Percentiles rank a stretch among this genome's conserved stretches.
Evolutionary conservation across 1,139 yeast genomes (phyloP).

Genomic region (Sugiyamaella xylanicola): DNA sequence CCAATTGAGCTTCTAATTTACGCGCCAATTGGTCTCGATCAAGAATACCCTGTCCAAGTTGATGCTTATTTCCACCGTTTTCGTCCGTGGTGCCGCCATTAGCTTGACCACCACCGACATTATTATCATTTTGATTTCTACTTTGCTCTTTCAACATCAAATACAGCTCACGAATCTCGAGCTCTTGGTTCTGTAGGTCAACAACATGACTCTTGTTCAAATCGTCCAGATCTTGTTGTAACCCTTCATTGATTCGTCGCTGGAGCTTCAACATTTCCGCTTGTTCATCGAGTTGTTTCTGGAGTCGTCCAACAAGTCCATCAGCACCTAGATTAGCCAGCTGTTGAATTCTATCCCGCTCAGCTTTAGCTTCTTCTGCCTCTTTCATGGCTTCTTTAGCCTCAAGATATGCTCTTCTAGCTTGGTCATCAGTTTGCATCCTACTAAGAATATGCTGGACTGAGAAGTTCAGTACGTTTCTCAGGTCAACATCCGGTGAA

Average conservation of each 20-base stretch:
- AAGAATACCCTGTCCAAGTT: constrained; percentile 34
- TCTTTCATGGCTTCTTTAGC: constrained; percentile 65
- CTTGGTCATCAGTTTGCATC: constrained; percentile 90
- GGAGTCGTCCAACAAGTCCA: constrained; percentile 73
- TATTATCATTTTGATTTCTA: constrained; percentile 30
- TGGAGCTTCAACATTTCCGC: constrained; percentile 67
- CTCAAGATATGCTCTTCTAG: constrained; percentile 74
- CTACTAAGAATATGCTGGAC: constrained; percentile 76
- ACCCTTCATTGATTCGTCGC: constrained; percentile 64
- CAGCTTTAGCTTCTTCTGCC: constrained; percentile 82
- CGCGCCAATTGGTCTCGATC: constrained; percentile 46
- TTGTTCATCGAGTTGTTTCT: constrained; percentile 72
- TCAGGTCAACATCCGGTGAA: constrained; percentile 60
- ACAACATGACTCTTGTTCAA: constrained; percentile 64
- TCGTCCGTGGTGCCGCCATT: constrained; percentile 39
- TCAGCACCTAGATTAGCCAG: constrained; percentile 81
- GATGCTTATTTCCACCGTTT: constrained; percentile 37
- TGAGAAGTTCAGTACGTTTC: constrained; percentile 78
- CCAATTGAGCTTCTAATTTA: constrained; percentile 59
- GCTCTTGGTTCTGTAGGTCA: constrained; percentile 84
- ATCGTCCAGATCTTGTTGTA: constrained; percentile 69
- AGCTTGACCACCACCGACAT: constrained; percentile 38
- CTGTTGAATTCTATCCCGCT: constrained; percentile 73
- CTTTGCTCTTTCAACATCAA: constrained; percentile 57
- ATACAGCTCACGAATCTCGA: constrained; percentile 83